Base-by-base conservation (phyloP, 441 rosid genomes). In the Populus hybrid region DNA sequence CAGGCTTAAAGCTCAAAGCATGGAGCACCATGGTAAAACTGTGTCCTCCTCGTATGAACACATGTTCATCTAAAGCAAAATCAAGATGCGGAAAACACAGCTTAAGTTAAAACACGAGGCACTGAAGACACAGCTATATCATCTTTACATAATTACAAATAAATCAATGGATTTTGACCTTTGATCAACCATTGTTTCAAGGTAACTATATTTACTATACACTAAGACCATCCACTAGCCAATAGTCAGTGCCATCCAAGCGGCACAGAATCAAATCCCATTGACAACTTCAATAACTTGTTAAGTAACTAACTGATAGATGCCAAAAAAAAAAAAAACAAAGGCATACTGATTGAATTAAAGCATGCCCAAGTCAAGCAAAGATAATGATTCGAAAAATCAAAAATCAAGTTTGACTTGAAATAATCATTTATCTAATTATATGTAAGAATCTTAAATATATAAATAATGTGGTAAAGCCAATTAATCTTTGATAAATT, bases 391-490 rank as follows among this genome's bases (percentile, higher is more conserved):
- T 0, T 1, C 1, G 1, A 6, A 34, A 34, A 34, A 6, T 34
- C 0, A 34, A 34, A 34, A 34, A 34, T 34, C 0, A 34, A 34
- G 1, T 34, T 34, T 34, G 0, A 34, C 2, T 0, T 6, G 0
- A 34, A 1, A 1, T 6, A 6, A 34, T 6, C 36, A 6, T 32
- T 0, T 32, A 32, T 32, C 1, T 32, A 32, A 32, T 32, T 32
- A 0, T 32, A 32, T 6, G 0, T 34, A 34, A 34, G 0, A 34
- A 34, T 0, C 1, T 0, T 34, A 34, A 6, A 6, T 6, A 34
- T 6, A 6, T 6, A 0, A 34, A 34, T 6, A 1, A 34, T 6
- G 0, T 34, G 0, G 1, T 0, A 34, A 34, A 34, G 7, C 1
- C 0, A 34, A 1, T 34, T 34, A 34, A 34, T 34, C 0, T 34